Base-by-base conservation (phyloP, 2,329 filamentous ascomycete species). In the Trichoderma sp. region DNA sequence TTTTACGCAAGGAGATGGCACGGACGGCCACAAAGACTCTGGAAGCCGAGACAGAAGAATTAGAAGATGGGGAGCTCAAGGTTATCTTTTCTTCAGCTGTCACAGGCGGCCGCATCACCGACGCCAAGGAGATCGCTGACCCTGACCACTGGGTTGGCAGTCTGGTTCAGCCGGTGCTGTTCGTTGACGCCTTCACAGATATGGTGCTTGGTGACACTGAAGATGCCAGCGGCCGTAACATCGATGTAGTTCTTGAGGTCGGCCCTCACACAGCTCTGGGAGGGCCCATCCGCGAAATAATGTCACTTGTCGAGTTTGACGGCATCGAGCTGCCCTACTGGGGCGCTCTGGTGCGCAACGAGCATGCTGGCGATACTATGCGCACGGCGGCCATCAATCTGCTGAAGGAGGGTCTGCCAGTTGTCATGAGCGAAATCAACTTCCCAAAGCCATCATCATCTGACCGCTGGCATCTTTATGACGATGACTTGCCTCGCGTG, bases 1-100 rank as follows among this genome's bases (percentile, higher is more conserved):
- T 1, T 28, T 75, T 57, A 11, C 17, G 55, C 55, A 58, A 58
- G 17, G 55, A 32, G 55, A 58, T 58, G 28, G 55, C 55, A 3
- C 43, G 43, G 9, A 6, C 43, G n/a, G 43, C 9, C 8, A 20
- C n/a, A 12, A 50, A 50, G 43, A n/a, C 43, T 4, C 43, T 50
- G n/a, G 43, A 20, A 43, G 15, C 9, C 57, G 3, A 13, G 43
- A 5, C 39, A n/a, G 39, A 43, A 23, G 57, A 47, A 17, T 28
- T 15, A 28, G 53, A 6, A 17, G 30, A 26, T 68, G 26, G 39
- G 9, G 43, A 53, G 39, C 69, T 43, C n/a, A 43, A 8, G 76
- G 74, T 75, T 7, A 39, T 68, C n/a, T 76, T 72, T 32, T 76
- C 75, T 1, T 76, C 76, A 6, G 62, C 74, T 1, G 78, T 84